Percentiles rank a stretch among this genome's conserved stretches.
Conservation (phyloP, 208 protist genomes). For the Trypanosomatidae sp. region DNA sequence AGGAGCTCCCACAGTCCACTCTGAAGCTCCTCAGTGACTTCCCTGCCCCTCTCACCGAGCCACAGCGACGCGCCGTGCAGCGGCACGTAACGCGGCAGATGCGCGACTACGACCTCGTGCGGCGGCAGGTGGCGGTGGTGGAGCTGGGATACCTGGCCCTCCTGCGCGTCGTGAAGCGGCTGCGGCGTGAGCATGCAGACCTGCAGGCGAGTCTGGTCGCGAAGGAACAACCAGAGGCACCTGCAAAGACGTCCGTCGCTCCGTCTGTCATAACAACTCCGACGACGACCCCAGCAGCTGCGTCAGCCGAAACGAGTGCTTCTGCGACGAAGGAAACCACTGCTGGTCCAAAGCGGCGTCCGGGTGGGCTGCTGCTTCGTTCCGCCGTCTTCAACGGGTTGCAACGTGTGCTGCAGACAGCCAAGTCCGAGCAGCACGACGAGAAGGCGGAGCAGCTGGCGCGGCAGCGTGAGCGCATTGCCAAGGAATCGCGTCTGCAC, state of each 20-base stretch:
- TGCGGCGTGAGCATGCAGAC: conserved; percentile 33
- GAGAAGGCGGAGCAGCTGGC: conserved; percentile 40
- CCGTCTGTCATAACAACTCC: neutral
- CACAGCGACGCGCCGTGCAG: conserved; percentile 44
- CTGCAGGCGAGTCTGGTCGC: conserved; percentile 27
- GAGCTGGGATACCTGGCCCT: conserved; percentile 50
- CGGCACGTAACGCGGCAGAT: conserved; percentile 38
- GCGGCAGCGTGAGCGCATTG: conserved; percentile 58
- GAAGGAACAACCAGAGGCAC: neutral
- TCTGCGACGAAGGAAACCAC: conserved; percentile 12
- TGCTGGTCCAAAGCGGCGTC: conserved; percentile 14
- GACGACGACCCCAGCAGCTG: neutral
- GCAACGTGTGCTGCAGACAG: conserved; percentile 55
- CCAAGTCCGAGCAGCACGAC: conserved; percentile 56
- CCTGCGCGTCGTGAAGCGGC: conserved; percentile 38
- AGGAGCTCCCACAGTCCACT: conserved; percentile 20
- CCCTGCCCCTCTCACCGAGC: conserved; percentile 60
- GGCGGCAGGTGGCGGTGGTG: conserved; percentile 34
- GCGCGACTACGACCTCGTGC: conserved; percentile 40
- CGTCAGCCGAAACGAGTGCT: neutral
- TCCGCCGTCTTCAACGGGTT: conserved; percentile 69
- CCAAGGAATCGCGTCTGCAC: conserved; percentile 50
- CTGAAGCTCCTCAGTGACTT: conserved; percentile 54
- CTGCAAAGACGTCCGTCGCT: neutral
- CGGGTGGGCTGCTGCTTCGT: conserved; percentile 29